Percentiles rank a stretch among this genome's conserved stretches.
Evolutionary conservation across 2,329 filamentous ascomycete species (phyloP).

Genomic region (Macrophomina pseudophaseolina): DNA sequence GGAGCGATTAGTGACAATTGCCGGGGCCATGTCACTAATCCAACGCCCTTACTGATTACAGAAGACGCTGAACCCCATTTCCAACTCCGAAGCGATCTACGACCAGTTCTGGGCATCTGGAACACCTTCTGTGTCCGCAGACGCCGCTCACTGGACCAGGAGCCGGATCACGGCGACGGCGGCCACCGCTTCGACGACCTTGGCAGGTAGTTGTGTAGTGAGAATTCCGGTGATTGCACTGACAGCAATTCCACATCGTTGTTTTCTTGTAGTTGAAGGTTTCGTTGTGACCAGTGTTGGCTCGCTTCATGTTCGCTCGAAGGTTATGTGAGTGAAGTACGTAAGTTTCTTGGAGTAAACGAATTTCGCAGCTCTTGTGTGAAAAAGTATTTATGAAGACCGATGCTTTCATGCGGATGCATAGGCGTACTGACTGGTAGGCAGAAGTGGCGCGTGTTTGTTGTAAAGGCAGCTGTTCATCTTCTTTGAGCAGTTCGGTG

Average conservation of each 20-base stretch:
- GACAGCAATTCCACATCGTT: constrained; percentile 1
- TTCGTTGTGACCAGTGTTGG: not conserved
- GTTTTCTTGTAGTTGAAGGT: not conserved
- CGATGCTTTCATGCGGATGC: too few species aligned
- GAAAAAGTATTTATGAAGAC: too few species aligned
- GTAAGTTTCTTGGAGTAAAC: too few species aligned
- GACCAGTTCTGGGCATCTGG: not conserved
- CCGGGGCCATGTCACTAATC: not conserved
- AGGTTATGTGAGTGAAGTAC: too few species aligned
- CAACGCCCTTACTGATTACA: not conserved
- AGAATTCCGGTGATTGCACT: not conserved
- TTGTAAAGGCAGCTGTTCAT: too few species aligned
- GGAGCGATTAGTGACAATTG: too few species aligned
- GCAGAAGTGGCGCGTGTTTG: too few species aligned
- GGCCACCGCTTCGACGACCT: not conserved
- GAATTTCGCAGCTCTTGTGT: too few species aligned
- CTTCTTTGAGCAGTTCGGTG: too few species aligned
- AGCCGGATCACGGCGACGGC: not conserved
- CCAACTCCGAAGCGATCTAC: not conserved
- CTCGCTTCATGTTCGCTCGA: too few species aligned
- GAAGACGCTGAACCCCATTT: too few species aligned
- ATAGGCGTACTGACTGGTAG: too few species aligned
- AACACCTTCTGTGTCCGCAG: not conserved
- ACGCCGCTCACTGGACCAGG: not conserved
- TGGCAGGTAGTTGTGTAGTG: not conserved